Percentiles rank a stretch among this genome's conserved stretches.
Conservation (phyloP, 2,329 filamentous ascomycete species). For the Chrysosporium queenslandicum region DNA sequence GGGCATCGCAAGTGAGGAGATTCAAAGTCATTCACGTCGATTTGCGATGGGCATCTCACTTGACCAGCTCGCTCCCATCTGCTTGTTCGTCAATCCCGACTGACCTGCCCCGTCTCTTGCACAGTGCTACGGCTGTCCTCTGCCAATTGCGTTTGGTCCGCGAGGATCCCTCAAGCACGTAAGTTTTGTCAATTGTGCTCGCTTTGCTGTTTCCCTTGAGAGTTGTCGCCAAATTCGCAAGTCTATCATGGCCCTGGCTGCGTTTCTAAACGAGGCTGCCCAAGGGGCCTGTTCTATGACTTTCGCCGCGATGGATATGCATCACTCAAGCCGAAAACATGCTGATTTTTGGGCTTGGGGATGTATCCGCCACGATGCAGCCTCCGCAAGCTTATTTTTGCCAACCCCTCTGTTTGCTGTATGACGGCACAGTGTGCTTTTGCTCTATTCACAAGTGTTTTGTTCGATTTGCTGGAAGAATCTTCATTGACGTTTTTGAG, state of each 20-base stretch:
- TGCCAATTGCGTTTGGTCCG: not conserved
- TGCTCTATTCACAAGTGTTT: not conserved
- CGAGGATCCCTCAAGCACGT: not conserved
- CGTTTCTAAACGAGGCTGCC: not conserved
- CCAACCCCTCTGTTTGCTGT: not conserved
- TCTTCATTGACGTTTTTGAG: not conserved
- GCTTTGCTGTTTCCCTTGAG: not conserved
- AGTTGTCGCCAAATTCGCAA: conserved; percentile 5
- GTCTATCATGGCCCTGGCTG: not conserved
- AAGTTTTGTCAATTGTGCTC: not conserved
- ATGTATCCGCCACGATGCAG: not conserved
- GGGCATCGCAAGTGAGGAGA: not conserved
- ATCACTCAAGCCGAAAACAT: not conserved
- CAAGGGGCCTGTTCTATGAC: not conserved
- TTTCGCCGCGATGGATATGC: not conserved
- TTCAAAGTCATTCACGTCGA: not conserved
- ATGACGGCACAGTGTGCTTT: not conserved
- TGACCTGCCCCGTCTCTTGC: not conserved
- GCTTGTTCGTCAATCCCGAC: not conserved
- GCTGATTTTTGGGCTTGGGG: not conserved
- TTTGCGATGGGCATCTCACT: not conserved
- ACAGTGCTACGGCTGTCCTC: not conserved
- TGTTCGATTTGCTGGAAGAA: not conserved
- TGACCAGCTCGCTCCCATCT: not conserved
- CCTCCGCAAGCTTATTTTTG: not conserved